phyloP scores from a whole-genome alignment of 441 rosid species.

The Brassica hybrid region DNA sequence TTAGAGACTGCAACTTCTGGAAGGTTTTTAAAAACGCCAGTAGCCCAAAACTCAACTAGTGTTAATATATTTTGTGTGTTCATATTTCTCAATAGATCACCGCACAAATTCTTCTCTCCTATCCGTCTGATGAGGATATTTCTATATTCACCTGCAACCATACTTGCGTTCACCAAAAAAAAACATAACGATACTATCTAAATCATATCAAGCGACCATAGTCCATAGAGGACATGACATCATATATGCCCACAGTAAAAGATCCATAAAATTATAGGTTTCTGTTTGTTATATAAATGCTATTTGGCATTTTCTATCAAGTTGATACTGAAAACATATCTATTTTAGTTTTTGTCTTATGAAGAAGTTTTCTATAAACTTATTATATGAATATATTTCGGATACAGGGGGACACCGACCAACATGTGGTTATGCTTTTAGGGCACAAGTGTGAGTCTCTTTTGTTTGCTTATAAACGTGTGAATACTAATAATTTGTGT shows the following conservation, averaged over 20 bases:
- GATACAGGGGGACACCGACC: slow-evolving; percentile 55
- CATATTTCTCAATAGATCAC: neutral
- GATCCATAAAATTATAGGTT: neutral
- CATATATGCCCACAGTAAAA: slow-evolving; percentile 19
- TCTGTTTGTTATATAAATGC: slow-evolving; percentile 19
- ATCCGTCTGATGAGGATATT: neutral
- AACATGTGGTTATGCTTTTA: slow-evolving; percentile 73
- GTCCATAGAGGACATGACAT: slow-evolving; percentile 21
- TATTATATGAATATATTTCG: slow-evolving; percentile 19
- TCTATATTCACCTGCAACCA: neutral
- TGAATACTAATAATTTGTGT: slow-evolving; percentile 41
- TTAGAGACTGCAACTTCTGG: neutral
- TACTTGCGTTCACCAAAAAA: neutral
- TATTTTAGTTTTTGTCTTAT: neutral
- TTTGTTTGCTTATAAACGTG: slow-evolving; percentile 43
- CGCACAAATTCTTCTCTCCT: neutral
- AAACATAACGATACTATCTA: slow-evolving; percentile 5
- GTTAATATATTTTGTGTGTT: neutral
- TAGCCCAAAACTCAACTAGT: neutral
- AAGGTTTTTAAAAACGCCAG: neutral
- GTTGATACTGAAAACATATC: slow-evolving; percentile 2
- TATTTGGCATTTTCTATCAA: slow-evolving; percentile 36
- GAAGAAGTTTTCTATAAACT: slow-evolving; percentile 4
- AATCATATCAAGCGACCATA: slow-evolving; percentile 18
- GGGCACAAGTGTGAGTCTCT: slow-evolving; percentile 59